Conservation (phyloP, 768 basidiomycete genomes). For the Mycena galericulata region DNA sequence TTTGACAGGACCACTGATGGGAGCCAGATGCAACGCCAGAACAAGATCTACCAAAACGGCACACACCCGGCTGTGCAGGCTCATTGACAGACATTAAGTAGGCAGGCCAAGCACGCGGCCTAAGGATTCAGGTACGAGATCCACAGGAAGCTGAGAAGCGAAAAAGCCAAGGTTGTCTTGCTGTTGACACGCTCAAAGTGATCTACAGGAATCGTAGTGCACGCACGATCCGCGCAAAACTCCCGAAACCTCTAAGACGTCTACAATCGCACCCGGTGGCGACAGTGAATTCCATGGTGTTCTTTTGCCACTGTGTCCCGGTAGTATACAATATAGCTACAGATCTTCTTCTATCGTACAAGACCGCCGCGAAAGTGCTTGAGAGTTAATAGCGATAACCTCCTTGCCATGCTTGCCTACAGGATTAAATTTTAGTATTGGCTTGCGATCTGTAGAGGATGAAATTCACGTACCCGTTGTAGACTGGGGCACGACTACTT, state of each 20-base stretch:
- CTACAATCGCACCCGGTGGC: not conserved
- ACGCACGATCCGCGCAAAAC: no score
- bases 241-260: no score
- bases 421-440: not conserved
- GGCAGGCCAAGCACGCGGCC: not conserved
- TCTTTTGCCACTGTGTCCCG: not conserved
- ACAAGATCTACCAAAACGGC: slow-evolving; percentile 25
- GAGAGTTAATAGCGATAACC: slow-evolving; percentile 26
- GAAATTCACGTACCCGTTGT: slow-evolving; percentile 16
- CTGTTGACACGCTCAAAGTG: not conserved
- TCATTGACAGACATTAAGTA: not conserved
- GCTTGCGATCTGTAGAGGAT: not conserved
- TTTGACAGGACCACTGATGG: slow-evolving; percentile 17
- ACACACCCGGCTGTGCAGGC: not conserved
- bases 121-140: slow-evolving; percentile 9
- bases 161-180: not conserved
- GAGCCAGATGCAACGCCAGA: not conserved
- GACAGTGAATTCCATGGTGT: not conserved
- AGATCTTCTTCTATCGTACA: slow-evolving; percentile 30
- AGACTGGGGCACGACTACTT: slow-evolving; percentile 3
- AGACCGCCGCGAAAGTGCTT: not conserved
- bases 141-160: slow-evolving; percentile 2
- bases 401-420: slow-evolving; percentile 1
- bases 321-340: slow-evolving; percentile 31
- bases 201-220: no score